Evolutionary conservation across 2,329 filamentous ascomycete species (phyloP), one percentile per base, ranked within the genome.

Genomic region (Aureobasidium sp.): DNA sequence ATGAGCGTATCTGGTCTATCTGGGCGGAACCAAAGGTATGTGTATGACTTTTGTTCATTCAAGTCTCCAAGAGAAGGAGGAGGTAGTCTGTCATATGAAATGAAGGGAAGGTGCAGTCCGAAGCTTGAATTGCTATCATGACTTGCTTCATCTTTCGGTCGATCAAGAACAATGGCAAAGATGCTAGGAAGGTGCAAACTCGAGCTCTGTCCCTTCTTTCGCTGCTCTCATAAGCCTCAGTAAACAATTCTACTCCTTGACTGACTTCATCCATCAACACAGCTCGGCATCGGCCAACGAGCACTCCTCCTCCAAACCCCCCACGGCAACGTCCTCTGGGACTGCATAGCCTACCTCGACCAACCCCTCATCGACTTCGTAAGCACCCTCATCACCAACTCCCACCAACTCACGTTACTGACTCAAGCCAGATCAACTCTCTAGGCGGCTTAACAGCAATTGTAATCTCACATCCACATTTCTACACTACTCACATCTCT

Each of bases 301-400:
- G 85, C 85, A 25, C 80, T 91, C 50, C 76, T 95, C 2, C 76
- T 93, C 13, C 78, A 80, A 54, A 90, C 88, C 0, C 77, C 82
- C 0, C 62, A 73, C 0, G 89, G 89, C 0, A 92, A 92, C 70
- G 73, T 94, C 1, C 81, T 94, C 1, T 95, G 90, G 90, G 90
- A 94, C 73, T 85, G 87, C 64, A 77, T 94, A 61, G 81, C 88
- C 0, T 83, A 85, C 65, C 75, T 94, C 3, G 87, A 92, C 70
- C 74, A 80, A 1, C 79, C 79, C 3, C 92, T 89, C 0, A 73
- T 89, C 0, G 69, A 74, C 0, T 77, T 75, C 55, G 67, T 71
- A 64, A n/a, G 68, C 34, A 8, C 34, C 7, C 6, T 13, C 34
- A 27, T 3, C 5, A 3, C 9, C 16, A 3, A 32, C 5, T 16